These are phyloP conservation scores for Globisporangium okanoganense DNA, from an alignment of 352 stramenopile genomes.

Conservation along the genomic window DNA sequence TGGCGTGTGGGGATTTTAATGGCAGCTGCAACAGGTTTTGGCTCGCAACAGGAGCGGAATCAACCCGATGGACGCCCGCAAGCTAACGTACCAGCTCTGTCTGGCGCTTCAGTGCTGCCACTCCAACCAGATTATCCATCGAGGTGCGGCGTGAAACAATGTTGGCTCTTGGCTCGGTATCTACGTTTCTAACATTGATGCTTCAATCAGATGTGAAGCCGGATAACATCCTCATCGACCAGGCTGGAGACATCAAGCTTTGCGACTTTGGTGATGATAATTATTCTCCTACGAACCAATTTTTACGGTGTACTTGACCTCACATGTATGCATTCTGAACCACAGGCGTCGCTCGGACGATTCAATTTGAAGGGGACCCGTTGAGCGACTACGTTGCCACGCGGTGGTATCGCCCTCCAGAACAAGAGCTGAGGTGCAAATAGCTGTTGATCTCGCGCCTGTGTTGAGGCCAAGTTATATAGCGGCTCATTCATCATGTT, in stretches of 20 bases:
- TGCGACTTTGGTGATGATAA: slow-evolving; percentile 84
- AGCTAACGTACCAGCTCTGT: slow-evolving; percentile 68
- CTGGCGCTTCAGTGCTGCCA: slow-evolving; percentile 76
- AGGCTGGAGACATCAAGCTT: slow-evolving; percentile 63
- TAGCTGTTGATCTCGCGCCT: too few relatives aligned
- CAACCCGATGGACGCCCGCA: slow-evolving; percentile 39
- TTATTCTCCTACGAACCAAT: neutral
- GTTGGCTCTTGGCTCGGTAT: neutral
- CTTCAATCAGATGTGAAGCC: slow-evolving; percentile 63
- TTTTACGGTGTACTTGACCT: neutral
- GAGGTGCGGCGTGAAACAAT: slow-evolving; percentile 31
- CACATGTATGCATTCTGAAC: neutral
- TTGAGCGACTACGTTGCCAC: slow-evolving; percentile 80
- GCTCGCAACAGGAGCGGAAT: slow-evolving; percentile 57
- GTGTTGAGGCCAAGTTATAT: neutral
- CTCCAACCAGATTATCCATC: slow-evolving; percentile 74
- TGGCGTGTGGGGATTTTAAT: neutral
- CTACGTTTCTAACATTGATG: neutral
- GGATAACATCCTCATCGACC: slow-evolving; percentile 80
- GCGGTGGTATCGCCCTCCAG: slow-evolving; percentile 76
- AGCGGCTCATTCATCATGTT: too few relatives aligned
- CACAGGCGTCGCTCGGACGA: slow-evolving; percentile 56
- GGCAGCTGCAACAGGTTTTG: slow-evolving; percentile 30
- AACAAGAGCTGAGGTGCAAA: slow-evolving; percentile 70
- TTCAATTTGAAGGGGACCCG: slow-evolving; percentile 76